Percentiles rank a stretch among this genome's conserved stretches.
These are phyloP conservation scores for Ogataea trehaloabstinens DNA, from an alignment of 805 yeast species.

Conservation along the genomic window DNA sequence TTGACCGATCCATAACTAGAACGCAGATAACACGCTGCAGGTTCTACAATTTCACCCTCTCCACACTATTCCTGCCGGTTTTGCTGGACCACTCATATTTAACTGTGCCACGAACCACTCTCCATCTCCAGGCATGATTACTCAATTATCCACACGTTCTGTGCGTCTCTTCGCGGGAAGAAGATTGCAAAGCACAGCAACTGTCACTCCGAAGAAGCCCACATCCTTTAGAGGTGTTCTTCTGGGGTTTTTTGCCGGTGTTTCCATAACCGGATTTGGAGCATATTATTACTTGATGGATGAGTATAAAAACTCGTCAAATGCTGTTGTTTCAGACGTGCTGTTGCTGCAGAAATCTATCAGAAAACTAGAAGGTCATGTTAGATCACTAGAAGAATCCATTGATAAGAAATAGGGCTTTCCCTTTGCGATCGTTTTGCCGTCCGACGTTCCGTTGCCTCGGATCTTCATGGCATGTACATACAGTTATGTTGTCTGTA, in stretches of 20 bases:
- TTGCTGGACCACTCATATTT: too few relatives aligned
- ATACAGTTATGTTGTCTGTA: too few relatives aligned
- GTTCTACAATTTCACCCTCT: too few relatives aligned
- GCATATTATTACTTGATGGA: slow-evolving; percentile 78
- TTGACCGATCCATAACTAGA: too few relatives aligned
- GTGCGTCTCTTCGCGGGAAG: slow-evolving; percentile 2
- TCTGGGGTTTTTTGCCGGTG: slow-evolving; percentile 78
- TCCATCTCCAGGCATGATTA: not conserved
- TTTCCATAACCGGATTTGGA: slow-evolving; percentile 67
- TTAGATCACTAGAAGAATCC: slow-evolving; percentile 54
- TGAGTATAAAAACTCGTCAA: slow-evolving; percentile 71
- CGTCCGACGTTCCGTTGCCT: too few relatives aligned
- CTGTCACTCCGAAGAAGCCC: slow-evolving; percentile 18
- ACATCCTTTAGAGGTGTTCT: slow-evolving; percentile 43
- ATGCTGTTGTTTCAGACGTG: slow-evolving; percentile 73
- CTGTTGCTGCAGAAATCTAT: slow-evolving; percentile 67
- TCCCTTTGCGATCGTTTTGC: not conserved
- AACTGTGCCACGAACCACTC: too few relatives aligned
- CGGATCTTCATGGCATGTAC: too few relatives aligned
- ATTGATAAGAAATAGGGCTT: slow-evolving; percentile 28
- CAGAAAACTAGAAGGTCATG: slow-evolving; percentile 64
- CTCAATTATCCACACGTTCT: not conserved
- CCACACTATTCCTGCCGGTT: too few relatives aligned
- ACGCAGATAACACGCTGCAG: too few relatives aligned
- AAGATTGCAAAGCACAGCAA: slow-evolving; percentile 23